Percentiles rank a stretch among this genome's conserved stretches.
These are phyloP conservation scores for Lactarius evosmus DNA, from an alignment of 768 basidiomycete genomes.

Conservation along the genomic window DNA sequence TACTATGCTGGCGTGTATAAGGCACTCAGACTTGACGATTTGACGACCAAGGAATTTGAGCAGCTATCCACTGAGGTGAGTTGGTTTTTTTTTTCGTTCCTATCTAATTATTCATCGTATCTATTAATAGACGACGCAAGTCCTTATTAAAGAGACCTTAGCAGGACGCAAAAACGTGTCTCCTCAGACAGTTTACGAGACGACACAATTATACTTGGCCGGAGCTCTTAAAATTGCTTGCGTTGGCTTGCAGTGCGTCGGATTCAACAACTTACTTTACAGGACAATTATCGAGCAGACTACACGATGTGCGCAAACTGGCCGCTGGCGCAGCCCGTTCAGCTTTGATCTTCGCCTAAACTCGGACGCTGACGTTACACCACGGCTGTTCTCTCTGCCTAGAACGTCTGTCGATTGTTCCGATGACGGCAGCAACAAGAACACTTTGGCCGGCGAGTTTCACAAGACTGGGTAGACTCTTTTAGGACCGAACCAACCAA, in stretches of 20 bases:
- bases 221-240: slow-evolving; percentile 74
- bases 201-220: slow-evolving; percentile 63
- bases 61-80: slow-evolving; percentile 60
- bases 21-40: slow-evolving; percentile 59
- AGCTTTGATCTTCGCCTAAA: slow-evolving; percentile 21
- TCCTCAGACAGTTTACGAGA: slow-evolving; percentile 75
- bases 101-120: not conserved
- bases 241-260: slow-evolving; percentile 70
- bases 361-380: slow-evolving; percentile 18
- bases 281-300: slow-evolving; percentile 64
- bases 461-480: slow-evolving; percentile 15
- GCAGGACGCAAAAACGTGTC: slow-evolving; percentile 69
- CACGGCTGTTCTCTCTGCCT: slow-evolving; percentile 25
- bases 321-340: slow-evolving; percentile 33
- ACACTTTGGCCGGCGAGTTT: slow-evolving; percentile 2
- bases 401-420: slow-evolving; percentile 13
- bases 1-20: slow-evolving; percentile 82
- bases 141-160: slow-evolving; percentile 70
- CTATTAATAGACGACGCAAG: slow-evolving; percentile 52
- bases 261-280: slow-evolving; percentile 69
- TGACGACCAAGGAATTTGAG: slow-evolving; percentile 67
- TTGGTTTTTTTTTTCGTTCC: not conserved
- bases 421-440: not conserved
- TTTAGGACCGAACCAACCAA: slow-evolving; percentile 1
- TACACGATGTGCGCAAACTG: slow-evolving; percentile 39